These are phyloP conservation scores for Davidsoniella virescens DNA, from an alignment of 2,329 filamentous ascomycete genomes.

Conservation along the genomic window DNA sequence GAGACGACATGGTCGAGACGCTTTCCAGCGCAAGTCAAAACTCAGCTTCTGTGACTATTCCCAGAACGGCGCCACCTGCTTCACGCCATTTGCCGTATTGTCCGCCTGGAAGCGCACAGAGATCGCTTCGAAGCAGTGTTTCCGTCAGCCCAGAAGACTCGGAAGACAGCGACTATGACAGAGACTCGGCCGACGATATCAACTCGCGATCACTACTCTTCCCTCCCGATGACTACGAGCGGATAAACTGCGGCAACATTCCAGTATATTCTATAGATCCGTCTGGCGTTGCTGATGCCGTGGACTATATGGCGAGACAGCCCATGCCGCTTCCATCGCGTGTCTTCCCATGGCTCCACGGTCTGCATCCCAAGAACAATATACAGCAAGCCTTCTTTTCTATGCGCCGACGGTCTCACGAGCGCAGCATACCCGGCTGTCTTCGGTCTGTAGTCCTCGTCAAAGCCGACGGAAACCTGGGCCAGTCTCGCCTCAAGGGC, in stretches of 20 bases:
- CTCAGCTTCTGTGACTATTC: slow-evolving; percentile 3
- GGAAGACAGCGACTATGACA: slow-evolving; percentile 19
- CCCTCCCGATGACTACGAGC: slow-evolving; percentile 50
- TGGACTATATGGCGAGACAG: slow-evolving; percentile 62
- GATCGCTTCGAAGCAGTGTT: background rate
- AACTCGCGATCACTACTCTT: slow-evolving; percentile 54
- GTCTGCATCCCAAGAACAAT: slow-evolving; percentile 74
- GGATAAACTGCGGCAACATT: slow-evolving; percentile 34
- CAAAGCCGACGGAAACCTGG: slow-evolving; percentile 72
- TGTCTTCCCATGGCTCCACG: slow-evolving; percentile 94
- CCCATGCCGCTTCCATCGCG: slow-evolving; percentile 69
- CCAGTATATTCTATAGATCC: slow-evolving; percentile 59
- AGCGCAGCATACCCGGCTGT: slow-evolving; percentile 53
- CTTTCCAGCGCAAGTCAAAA: background rate
- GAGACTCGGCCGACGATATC: slow-evolving; percentile 16
- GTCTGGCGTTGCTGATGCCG: slow-evolving; percentile 48
- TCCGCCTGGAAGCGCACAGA: slow-evolving; percentile 5
- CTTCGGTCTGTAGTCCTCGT: slow-evolving; percentile 71
- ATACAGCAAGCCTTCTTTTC: slow-evolving; percentile 84
- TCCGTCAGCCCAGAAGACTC: slow-evolving; percentile 32
- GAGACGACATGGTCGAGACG: background rate
- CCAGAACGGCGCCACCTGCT: background rate
- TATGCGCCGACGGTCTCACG: slow-evolving; percentile 52
- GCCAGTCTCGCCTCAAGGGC: slow-evolving; percentile 62
- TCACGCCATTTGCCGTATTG: slow-evolving; percentile 11